Evolutionary conservation across 495 filamentous ascomycete genomes (phyloP).

Genomic region (Penicillium mononematosum): DNA sequence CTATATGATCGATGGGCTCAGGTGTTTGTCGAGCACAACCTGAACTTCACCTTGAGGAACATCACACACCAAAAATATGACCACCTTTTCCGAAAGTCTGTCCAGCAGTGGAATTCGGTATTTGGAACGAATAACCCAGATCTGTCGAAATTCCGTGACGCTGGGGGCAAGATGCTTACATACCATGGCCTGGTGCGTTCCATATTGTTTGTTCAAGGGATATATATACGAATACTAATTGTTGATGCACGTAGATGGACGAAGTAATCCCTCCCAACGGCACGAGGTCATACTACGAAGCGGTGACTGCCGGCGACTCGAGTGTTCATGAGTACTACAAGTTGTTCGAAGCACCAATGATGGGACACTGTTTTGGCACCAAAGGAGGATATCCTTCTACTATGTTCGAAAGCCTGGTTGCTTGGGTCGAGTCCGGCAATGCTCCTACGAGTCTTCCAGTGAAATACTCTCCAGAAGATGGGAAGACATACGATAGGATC

Average conservation of each 20-base stretch:
- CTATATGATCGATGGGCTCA: not conserved
- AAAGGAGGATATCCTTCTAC: not conserved
- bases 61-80: not conserved
- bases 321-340: not conserved
- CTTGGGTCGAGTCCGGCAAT: slow-evolving; percentile 1
- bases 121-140: slow-evolving; percentile 2
- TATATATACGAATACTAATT: not conserved
- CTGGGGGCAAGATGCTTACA: not conserved
- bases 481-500: not conserved
- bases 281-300: not conserved
- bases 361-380: not conserved
- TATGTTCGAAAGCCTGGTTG: not conserved
- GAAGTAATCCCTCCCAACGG: not conserved
- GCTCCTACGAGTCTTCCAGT: not conserved
- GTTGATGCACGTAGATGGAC: slow-evolving; percentile 2
- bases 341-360: not conserved
- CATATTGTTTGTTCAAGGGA: not conserved
- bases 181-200: not conserved
- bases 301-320: not conserved
- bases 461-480: not conserved
- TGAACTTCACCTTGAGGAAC: not conserved
- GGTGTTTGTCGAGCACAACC: not conserved
- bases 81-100: not conserved
- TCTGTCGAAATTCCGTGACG: not conserved
- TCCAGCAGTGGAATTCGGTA: not conserved